These are phyloP conservation scores for Scheffersomyces insectosa DNA, from an alignment of 1,139 yeast genomes.

Conservation along the genomic window DNA sequence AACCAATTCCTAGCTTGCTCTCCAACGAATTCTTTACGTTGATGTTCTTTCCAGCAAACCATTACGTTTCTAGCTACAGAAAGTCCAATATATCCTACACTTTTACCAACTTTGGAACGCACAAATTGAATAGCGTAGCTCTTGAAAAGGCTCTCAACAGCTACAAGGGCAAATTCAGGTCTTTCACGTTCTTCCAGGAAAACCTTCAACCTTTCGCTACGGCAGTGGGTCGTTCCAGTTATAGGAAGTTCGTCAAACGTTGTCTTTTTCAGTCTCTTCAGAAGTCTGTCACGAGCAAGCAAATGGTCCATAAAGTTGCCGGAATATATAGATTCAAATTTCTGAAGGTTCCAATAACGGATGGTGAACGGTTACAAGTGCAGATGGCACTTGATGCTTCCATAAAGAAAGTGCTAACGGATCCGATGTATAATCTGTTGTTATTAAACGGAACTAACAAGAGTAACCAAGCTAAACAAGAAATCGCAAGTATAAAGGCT, in stretches of 20 bases:
- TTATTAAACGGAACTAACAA: slow-evolving; percentile 60
- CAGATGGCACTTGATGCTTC: slow-evolving; percentile 28
- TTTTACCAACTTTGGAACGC: slow-evolving; percentile 32
- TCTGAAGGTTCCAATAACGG: slow-evolving; percentile 14
- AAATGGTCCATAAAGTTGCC: slow-evolving; percentile 20
- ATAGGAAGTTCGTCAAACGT: slow-evolving; percentile 27
- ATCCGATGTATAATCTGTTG: slow-evolving; percentile 35
- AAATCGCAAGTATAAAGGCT: slow-evolving; percentile 73
- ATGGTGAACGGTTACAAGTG: slow-evolving; percentile 29
- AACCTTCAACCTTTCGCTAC: slow-evolving; percentile 32
- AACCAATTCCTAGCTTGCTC: slow-evolving; percentile 22
- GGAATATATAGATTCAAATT: slow-evolving; percentile 25
- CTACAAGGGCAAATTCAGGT: slow-evolving; percentile 31
- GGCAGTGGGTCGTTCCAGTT: slow-evolving; percentile 33
- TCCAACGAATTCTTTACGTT: slow-evolving; percentile 24
- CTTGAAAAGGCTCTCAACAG: slow-evolving; percentile 22
- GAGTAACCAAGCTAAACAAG: slow-evolving; percentile 66
- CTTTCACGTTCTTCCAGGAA: slow-evolving; percentile 23
- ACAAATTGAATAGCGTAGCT: slow-evolving; percentile 25
- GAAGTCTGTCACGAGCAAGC: slow-evolving; percentile 10
- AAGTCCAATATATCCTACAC: slow-evolving; percentile 44
- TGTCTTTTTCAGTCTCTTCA: slow-evolving; percentile 22
- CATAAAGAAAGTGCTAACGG: slow-evolving; percentile 27
- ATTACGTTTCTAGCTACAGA: slow-evolving; percentile 27
- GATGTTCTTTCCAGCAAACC: slow-evolving; percentile 26